phyloP scores from a whole-genome alignment of 2,329 filamentous ascomycete species.

The Aspergillus sp. region DNA sequence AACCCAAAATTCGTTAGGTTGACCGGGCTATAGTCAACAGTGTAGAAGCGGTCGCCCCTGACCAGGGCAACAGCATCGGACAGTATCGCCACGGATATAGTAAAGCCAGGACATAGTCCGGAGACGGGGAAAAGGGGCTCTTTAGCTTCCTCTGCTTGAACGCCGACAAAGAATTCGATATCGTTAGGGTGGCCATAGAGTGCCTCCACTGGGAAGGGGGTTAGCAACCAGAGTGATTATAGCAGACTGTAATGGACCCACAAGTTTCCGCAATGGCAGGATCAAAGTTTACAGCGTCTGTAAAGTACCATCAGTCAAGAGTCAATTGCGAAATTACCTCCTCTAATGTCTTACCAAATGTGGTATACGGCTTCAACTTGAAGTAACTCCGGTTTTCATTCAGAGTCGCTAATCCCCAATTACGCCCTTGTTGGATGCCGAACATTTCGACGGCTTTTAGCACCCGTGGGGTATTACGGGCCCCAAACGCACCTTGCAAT shows the following conservation, averaged over 20 bases:
- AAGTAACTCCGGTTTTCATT: conserved; percentile 9
- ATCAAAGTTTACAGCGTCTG: conserved; percentile 7
- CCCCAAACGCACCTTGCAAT: conserved; percentile 6
- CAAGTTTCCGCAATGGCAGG: conserved; percentile 1
- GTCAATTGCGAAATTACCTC: background rate
- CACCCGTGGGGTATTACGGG: conserved; percentile 2
- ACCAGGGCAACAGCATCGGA: conserved; percentile 7
- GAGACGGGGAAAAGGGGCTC: conserved; percentile 6
- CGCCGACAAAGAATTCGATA: conserved; percentile 8
- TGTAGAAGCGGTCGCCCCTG: conserved; percentile 8
- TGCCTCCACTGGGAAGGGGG: background rate
- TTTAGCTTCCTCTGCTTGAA: conserved; percentile 9
- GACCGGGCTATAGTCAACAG: conserved; percentile 6
- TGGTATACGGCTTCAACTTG: conserved; percentile 8
- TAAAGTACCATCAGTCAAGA: background rate
- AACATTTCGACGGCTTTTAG: conserved; percentile 8
- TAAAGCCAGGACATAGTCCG: conserved; percentile 7
- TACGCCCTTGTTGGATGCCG: conserved; percentile 7
- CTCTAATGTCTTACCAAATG: conserved; percentile 2
- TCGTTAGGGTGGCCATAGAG: conserved; percentile 8
- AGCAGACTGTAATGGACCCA: background rate
- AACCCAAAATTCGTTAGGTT: conserved; percentile 8
- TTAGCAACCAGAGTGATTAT: background rate
- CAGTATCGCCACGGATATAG: conserved; percentile 6
- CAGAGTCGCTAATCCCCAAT: conserved; percentile 3